Percentiles rank a stretch among this genome's conserved stretches.
These are phyloP conservation scores for Microbotryomycetes sp. DNA, from an alignment of 1,284 basidiomycete genomes.

Conservation along the genomic window DNA sequence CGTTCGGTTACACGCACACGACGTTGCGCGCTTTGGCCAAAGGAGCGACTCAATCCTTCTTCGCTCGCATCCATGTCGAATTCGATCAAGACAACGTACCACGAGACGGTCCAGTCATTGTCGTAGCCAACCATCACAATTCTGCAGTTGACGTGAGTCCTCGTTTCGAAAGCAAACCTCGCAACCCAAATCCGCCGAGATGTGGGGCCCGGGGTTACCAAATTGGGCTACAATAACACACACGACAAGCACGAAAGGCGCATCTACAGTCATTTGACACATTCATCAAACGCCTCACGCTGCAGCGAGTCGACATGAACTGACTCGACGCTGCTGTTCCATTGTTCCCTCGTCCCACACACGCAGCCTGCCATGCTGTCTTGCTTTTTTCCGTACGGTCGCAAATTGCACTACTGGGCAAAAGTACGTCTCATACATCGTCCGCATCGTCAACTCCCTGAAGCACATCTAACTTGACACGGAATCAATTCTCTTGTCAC, in stretches of 20 bases:
- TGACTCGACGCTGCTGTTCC: slow-evolving; percentile 26
- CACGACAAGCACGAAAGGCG: slow-evolving; percentile 73
- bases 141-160: slow-evolving; percentile 27
- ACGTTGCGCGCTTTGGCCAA: slow-evolving; percentile 61
- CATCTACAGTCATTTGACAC: too few relatives aligned
- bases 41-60: slow-evolving; percentile 63
- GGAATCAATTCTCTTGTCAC: background rate
- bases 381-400: slow-evolving; percentile 63
- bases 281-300: background rate
- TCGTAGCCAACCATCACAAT: slow-evolving; percentile 45
- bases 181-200: too few relatives aligned
- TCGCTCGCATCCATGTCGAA: slow-evolving; percentile 78
- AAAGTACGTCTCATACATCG: slow-evolving; percentile 47
- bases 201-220: too few relatives aligned
- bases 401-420: slow-evolving; percentile 90
- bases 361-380: slow-evolving; percentile 39
- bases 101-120: slow-evolving; percentile 71
- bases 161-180: background rate
- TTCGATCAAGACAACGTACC: slow-evolving; percentile 81
- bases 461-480: too few relatives aligned
- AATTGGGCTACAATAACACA: slow-evolving; percentile 49
- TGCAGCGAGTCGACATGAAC: slow-evolving; percentile 34
- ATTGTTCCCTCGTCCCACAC: background rate
- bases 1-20: slow-evolving; percentile 53
- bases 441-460: slow-evolving; percentile 48